These are phyloP conservation scores for Areca catechu DNA, from an alignment of 176 grass and related monocot species.

Conservation along the genomic window DNA sequence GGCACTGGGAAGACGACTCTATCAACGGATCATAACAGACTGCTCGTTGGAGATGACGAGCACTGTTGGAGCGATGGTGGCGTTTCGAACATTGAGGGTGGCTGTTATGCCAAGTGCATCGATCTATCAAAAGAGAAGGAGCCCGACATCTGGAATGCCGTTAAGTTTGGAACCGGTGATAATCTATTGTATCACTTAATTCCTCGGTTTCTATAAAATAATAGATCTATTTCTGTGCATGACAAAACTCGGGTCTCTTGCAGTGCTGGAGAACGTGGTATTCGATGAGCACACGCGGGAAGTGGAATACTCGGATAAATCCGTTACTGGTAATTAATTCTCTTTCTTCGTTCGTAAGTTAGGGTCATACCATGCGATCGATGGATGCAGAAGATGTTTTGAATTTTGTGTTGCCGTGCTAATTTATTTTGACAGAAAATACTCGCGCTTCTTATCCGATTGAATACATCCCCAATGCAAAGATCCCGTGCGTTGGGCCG, in stretches of 20 bases:
- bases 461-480: constrained; percentile 90
- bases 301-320: constrained; percentile 87
- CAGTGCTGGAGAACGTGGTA: constrained; percentile 94
- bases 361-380: too few relatives aligned
- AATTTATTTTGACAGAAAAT: constrained; percentile 52
- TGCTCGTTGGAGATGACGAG: constrained; percentile 85
- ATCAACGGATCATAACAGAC: constrained; percentile 84
- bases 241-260: neutral
- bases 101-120: constrained; percentile 96
- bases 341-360: too few relatives aligned
- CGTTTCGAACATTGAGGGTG: constrained; percentile 95
- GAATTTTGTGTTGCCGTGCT: neutral
- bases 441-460: constrained; percentile 92
- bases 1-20: constrained; percentile 94
- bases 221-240: too few relatives aligned
- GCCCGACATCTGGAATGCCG: constrained; percentile 97
- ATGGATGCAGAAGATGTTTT: too few relatives aligned
- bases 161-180: constrained; percentile 94
- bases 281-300: constrained; percentile 93
- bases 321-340: constrained; percentile 63
- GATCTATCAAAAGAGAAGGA: constrained; percentile 80
- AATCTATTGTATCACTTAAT: too few relatives aligned
- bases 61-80: constrained; percentile 93
- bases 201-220: too few relatives aligned
- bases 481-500: constrained; percentile 81